These are phyloP conservation scores for Aspergillus luchuensis DNA, from an alignment of 2,329 filamentous ascomycete genomes.

Conservation along the genomic window DNA sequence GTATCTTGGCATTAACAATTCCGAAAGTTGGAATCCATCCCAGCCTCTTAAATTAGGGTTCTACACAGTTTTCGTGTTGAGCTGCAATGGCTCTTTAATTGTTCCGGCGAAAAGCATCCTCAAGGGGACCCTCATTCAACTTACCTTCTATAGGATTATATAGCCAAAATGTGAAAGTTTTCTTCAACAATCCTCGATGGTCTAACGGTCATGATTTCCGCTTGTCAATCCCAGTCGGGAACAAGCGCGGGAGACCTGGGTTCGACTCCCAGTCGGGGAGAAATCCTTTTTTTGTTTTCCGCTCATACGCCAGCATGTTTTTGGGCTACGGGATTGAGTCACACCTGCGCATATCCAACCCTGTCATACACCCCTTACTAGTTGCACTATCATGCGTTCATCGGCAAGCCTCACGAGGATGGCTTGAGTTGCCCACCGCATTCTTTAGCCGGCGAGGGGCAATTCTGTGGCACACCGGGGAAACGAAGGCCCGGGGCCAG, in stretches of 20 bases:
- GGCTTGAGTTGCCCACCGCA: background rate
- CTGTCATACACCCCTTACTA: too few species aligned
- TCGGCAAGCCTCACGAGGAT: too few species aligned
- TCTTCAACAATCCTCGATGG: conserved; percentile 3
- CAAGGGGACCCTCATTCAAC: too few species aligned
- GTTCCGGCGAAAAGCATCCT: too few species aligned
- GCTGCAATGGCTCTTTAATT: too few species aligned
- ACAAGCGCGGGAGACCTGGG: conserved; percentile 13
- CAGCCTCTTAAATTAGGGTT: too few species aligned
- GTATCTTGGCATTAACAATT: too few species aligned
- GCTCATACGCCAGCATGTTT: background rate
- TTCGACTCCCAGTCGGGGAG: conserved; percentile 12
- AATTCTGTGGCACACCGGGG: background rate
- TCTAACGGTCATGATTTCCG: conserved; percentile 13
- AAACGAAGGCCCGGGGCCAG: background rate
- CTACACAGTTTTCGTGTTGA: too few species aligned
- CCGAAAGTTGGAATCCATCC: too few species aligned
- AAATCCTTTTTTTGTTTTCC: background rate
- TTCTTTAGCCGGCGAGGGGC: background rate
- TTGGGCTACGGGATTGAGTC: background rate
- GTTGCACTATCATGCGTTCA: too few species aligned
- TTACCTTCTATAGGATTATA: background rate
- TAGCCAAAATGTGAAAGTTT: background rate
- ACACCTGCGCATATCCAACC: too few species aligned
- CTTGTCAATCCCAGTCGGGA: conserved; percentile 6